Evolutionary conservation across 805 yeast species (phyloP).

Genomic region (Suhomyces tanzawaensis): DNA sequence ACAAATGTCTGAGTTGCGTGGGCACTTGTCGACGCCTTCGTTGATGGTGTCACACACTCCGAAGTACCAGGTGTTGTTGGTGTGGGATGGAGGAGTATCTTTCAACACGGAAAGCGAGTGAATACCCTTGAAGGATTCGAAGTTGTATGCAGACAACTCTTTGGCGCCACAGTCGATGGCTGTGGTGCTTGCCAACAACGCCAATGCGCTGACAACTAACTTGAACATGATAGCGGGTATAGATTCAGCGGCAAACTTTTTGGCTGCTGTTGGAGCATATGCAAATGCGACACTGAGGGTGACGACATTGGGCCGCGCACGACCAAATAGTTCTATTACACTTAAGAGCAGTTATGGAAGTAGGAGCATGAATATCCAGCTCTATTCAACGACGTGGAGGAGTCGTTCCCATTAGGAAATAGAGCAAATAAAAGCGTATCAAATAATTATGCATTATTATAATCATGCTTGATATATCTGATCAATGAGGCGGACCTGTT

Average conservation of each 20-base stretch:
- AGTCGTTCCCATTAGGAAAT: too few relatives aligned
- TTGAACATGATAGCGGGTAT: not conserved
- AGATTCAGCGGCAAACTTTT: not conserved
- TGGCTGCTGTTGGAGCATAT: too few relatives aligned
- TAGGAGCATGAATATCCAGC: too few relatives aligned
- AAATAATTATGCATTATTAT: too few relatives aligned
- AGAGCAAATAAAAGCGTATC: too few relatives aligned
- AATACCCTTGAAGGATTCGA: conserved; percentile 49
- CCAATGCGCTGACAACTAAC: not conserved
- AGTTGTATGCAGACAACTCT: conserved; percentile 40
- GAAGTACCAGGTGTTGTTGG: conserved; percentile 63
- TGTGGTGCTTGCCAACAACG: conserved; percentile 8
- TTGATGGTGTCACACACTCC: conserved; percentile 63
- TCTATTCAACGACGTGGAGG: too few relatives aligned
- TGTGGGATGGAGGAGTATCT: conserved; percentile 78
- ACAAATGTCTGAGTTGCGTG: conserved; percentile 72
- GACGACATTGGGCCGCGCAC: too few relatives aligned
- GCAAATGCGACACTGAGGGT: too few relatives aligned
- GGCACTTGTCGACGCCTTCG: conserved; percentile 51
- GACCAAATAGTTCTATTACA: too few relatives aligned
- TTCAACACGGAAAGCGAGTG: conserved; percentile 33
- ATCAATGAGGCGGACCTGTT: too few relatives aligned
- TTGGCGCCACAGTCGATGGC: conserved; percentile 35
- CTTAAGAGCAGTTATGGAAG: too few relatives aligned
- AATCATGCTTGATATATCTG: too few relatives aligned